Evolutionary conservation across 768 basidiomycete genomes (phyloP).

Genomic region (Xerocomellus chrysenteron): DNA sequence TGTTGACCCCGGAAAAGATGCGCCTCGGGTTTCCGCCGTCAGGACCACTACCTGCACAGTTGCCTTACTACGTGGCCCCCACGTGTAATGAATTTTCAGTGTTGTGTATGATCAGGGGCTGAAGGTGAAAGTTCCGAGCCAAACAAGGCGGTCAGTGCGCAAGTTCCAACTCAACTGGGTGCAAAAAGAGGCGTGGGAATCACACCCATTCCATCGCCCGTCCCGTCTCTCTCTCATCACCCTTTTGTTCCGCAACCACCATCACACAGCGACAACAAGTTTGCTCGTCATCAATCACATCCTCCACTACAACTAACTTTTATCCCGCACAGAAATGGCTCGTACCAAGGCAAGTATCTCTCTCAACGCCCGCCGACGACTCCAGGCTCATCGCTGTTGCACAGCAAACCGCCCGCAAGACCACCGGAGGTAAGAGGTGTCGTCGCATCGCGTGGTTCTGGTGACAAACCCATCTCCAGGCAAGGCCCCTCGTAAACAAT

Average conservation of each 20-base stretch:
- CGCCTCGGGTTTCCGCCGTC: neutral
- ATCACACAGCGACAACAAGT: slow-evolving; percentile 20
- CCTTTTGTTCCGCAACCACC: slow-evolving; percentile 30
- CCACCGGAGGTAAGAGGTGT: slow-evolving; percentile 80
- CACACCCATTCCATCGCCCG: slow-evolving; percentile 14
- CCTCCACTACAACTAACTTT: neutral
- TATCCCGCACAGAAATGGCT: slow-evolving; percentile 54
- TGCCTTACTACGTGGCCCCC: neutral
- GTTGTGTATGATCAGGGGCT: neutral
- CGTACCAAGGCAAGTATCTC: slow-evolving; percentile 71
- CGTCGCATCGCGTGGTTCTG: slow-evolving; percentile 13
- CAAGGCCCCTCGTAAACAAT: slow-evolving; percentile 90
- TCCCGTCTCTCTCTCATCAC: slow-evolving; percentile 17
- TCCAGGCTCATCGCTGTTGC: slow-evolving; percentile 8
- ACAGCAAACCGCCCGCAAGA: slow-evolving; percentile 98
- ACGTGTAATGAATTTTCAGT: neutral
- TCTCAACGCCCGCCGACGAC: neutral
- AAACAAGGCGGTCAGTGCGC: slow-evolving; percentile 32
- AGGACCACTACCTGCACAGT: neutral
- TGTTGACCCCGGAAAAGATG: neutral
- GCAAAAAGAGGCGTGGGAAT: slow-evolving; percentile 34
- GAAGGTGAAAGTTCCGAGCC: slow-evolving; percentile 17
- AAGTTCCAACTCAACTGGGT: slow-evolving; percentile 23
- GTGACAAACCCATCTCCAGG: slow-evolving; percentile 44
- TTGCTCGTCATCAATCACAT: slow-evolving; percentile 10